phyloP scores from a whole-genome alignment of 306 rosid species.

The Trifolium subterraneum region DNA sequence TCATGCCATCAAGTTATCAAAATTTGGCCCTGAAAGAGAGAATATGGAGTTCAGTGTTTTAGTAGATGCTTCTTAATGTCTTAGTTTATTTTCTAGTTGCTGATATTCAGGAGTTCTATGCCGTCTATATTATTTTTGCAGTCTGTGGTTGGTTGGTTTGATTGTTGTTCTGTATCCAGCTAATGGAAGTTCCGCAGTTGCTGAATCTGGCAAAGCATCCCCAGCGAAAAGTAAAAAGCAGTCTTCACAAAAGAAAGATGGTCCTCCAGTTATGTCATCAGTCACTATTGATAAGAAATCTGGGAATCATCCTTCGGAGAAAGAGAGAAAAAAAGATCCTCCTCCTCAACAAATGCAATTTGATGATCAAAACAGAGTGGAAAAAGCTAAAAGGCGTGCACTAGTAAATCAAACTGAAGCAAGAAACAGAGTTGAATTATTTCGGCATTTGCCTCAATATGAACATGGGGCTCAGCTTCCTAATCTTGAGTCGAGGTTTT shows the following conservation, averaged over 20 bases:
- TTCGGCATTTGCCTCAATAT: constrained; percentile 89
- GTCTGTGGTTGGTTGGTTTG: constrained; percentile 43
- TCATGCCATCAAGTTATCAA: constrained; percentile 8
- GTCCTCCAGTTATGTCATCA: constrained; percentile 47
- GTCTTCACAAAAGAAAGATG: constrained; percentile 61
- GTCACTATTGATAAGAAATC: constrained; percentile 66
- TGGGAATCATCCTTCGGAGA: constrained; percentile 62
- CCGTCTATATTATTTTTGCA: constrained; percentile 15
- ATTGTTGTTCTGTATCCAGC: constrained; percentile 43
- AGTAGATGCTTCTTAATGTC: constrained; percentile 21
- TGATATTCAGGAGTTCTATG: constrained; percentile 17
- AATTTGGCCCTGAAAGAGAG: constrained; percentile 9
- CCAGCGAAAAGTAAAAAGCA: constrained; percentile 57
- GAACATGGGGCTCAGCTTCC: constrained; percentile 78
- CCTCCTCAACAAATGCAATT: constrained; percentile 86
- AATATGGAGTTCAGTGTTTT: constrained; percentile 7
- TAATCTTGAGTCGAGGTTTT: constrained; percentile 72
- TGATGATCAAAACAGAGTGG: constrained; percentile 75
- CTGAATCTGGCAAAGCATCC: constrained; percentile 47
- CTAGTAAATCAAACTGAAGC: constrained; percentile 81
- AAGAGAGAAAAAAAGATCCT: constrained; percentile 85
- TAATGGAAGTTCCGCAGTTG: constrained; percentile 54
- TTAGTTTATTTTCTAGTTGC: constrained; percentile 29
- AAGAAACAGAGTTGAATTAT: constrained; percentile 80
- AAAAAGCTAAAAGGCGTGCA: constrained; percentile 77